These are phyloP conservation scores for Cicer bijugum DNA, from an alignment of 306 rosid genomes.

Conservation along the genomic window DNA sequence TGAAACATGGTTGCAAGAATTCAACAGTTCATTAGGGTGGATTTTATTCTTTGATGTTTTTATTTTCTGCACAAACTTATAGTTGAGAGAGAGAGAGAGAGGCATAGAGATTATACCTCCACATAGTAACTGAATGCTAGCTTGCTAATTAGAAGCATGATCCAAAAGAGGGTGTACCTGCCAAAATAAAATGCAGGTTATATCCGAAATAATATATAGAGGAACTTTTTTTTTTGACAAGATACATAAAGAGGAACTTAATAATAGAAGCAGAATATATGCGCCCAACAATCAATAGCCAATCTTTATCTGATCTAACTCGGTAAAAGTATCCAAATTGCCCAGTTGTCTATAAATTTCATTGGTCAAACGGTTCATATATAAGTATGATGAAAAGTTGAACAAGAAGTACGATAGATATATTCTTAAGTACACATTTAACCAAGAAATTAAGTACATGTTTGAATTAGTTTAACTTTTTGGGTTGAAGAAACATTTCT, in stretches of 20 bases:
- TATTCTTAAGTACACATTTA: too few species aligned
- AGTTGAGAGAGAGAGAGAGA: too few species aligned
- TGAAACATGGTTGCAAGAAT: slow-evolving; percentile 29
- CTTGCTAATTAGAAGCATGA: slow-evolving; percentile 89
- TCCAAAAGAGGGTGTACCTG: slow-evolving; percentile 96
- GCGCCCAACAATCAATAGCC: slow-evolving; percentile 13
- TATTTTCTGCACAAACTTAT: too few species aligned
- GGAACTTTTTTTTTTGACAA: too few species aligned
- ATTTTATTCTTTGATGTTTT: too few species aligned
- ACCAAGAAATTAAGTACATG: too few species aligned
- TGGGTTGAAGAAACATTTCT: too few species aligned
- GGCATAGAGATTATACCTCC: slow-evolving; percentile 62
- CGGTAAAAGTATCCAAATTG: neutral
- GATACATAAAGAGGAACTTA: slow-evolving; percentile 23
- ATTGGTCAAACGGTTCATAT: too few species aligned
- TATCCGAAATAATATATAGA: slow-evolving; percentile 24
- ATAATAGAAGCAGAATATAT: slow-evolving; percentile 22
- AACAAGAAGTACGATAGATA: too few species aligned
- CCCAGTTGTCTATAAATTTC: too few species aligned
- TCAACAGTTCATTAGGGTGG: slow-evolving; percentile 2
- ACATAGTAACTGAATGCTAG: slow-evolving; percentile 96
- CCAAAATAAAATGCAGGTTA: slow-evolving; percentile 40
- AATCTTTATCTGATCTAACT: slow-evolving; percentile 12
- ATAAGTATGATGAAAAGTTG: too few species aligned
- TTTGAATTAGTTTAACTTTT: too few species aligned